A percentile compares a stretch with the other conserved stretches of the same genome.
Evolutionary conservation across 1,284 basidiomycete genomes (phyloP).

Genomic region (Naganishia sp.): DNA sequence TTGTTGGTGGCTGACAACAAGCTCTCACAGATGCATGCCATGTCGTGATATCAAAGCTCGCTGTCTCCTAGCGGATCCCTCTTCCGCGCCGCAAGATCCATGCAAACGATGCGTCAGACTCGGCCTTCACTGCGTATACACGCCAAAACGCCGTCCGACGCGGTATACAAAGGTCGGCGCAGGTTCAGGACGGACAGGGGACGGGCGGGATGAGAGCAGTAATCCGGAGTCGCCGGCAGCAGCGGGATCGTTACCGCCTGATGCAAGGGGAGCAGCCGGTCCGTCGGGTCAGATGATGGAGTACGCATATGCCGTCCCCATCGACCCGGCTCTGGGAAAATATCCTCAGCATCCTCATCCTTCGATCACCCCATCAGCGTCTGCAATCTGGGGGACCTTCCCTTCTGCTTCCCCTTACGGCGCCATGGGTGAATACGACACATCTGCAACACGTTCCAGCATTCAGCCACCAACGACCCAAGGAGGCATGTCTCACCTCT

Average conservation of each 20-base stretch:
- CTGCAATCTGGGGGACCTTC: constrained; percentile 2
- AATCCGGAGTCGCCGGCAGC: constrained; percentile 2
- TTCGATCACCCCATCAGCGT: background rate
- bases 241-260: background rate
- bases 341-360: constrained; percentile 2
- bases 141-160: constrained; percentile 26
- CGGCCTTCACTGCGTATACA: constrained; percentile 25
- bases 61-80: constrained; percentile 19
- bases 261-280: background rate
- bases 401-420: background rate
- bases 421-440: constrained; percentile 15
- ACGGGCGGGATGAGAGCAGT: constrained; percentile 1
- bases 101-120: constrained; percentile 26
- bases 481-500: background rate
- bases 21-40: constrained; percentile 20
- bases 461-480: background rate
- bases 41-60: constrained; percentile 27
- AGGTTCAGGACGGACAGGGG: background rate
- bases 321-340: constrained; percentile 11
- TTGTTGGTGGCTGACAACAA: background rate
- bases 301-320: background rate
- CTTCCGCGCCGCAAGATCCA: constrained; percentile 27
- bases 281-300: background rate
- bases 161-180: constrained; percentile 2
- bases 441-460: constrained; percentile 18